A percentile compares a stretch with the other conserved stretches of the same genome.
phyloP scores from a whole-genome alignment of 805 yeast species.

The Wickerhamomyces xylosicus region DNA sequence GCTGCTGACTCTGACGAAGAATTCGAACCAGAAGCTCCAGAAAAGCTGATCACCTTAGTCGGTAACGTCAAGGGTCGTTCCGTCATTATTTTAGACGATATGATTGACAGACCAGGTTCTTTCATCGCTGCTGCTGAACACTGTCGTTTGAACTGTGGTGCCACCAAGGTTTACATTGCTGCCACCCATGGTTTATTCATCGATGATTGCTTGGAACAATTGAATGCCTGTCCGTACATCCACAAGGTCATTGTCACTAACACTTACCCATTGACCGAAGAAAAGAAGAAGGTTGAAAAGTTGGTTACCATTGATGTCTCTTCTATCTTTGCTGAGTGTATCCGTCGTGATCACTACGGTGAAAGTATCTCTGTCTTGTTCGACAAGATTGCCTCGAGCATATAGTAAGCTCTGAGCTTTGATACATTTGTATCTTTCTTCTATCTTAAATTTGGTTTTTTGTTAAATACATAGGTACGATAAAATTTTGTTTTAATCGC shows the following conservation, averaged over 20 bases:
- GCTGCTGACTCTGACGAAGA: conserved; percentile 78
- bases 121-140: conserved; percentile 98
- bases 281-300: conserved; percentile 51
- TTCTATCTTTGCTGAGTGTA: conserved; percentile 94
- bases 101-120: conserved; percentile 91
- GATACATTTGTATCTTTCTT: too few relatives aligned
- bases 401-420: too few relatives aligned
- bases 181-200: conserved; percentile 96
- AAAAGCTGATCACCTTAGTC: conserved; percentile 88
- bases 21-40: conserved; percentile 34
- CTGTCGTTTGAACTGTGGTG: conserved; percentile 91
- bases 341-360: conserved; percentile 97
- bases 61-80: conserved; percentile 91
- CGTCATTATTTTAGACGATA: conserved; percentile 91
- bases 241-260: conserved; percentile 93
- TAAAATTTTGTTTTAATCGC: too few relatives aligned
- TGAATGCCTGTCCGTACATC: conserved; percentile 71
- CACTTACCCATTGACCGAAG: conserved; percentile 81
- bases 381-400: conserved; percentile 56
- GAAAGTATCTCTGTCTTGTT: conserved; percentile 90
- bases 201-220: conserved; percentile 72
- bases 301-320: conserved; percentile 86
- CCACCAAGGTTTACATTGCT: conserved; percentile 77
- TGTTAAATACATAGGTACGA: too few relatives aligned
- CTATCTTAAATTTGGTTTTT: too few relatives aligned